Evolutionary conservation across 2,329 filamentous ascomycete genomes (phyloP).

Genomic region (Neonectria ditissima): DNA sequence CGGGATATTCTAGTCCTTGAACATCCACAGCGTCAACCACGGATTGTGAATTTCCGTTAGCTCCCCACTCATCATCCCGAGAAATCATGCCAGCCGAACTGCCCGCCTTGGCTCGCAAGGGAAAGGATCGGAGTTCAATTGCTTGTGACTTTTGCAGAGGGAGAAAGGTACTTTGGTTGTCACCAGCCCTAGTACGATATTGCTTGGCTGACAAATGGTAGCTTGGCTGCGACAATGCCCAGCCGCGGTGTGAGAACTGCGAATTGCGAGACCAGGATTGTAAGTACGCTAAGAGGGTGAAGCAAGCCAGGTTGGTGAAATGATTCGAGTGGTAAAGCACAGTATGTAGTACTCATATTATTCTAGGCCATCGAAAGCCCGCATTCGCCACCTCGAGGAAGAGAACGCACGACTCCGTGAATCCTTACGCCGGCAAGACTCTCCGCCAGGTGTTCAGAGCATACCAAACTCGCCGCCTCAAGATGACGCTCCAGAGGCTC

Average conservation of each 20-base stretch:
- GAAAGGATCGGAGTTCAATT: constrained; percentile 7
- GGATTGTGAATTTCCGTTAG: constrained; percentile 28
- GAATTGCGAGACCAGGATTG: constrained; percentile 20
- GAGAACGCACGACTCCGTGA: constrained; percentile 51
- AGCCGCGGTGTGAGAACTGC: constrained; percentile 35
- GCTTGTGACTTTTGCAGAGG: constrained; percentile 41
- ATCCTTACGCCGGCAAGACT: constrained; percentile 42
- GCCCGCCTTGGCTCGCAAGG: not conserved
- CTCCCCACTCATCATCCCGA: not conserved
- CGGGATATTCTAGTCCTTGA: not conserved
- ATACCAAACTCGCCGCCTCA: not conserved
- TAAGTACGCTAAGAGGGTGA: constrained; percentile 27
- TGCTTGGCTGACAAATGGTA: not conserved
- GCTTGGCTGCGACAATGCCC: constrained; percentile 39
- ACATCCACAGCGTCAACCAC: not conserved
- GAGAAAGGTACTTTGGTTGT: constrained; percentile 28
- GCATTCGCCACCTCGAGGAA: constrained; percentile 48
- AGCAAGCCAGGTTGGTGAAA: constrained; percentile 24
- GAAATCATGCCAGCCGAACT: not conserved
- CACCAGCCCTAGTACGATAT: not conserved
- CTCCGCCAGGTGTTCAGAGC: rapidly evolving
- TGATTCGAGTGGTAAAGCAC: not conserved
- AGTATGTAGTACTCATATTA: not conserved
- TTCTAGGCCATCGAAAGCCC: constrained; percentile 43
- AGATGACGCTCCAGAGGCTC: not conserved